Evolutionary conservation across 228 moss, liverwort and hornwort genomes (phyloP), one percentile per base, ranked within the genome.

Genomic region (Sphagnum magellanicum): DNA sequence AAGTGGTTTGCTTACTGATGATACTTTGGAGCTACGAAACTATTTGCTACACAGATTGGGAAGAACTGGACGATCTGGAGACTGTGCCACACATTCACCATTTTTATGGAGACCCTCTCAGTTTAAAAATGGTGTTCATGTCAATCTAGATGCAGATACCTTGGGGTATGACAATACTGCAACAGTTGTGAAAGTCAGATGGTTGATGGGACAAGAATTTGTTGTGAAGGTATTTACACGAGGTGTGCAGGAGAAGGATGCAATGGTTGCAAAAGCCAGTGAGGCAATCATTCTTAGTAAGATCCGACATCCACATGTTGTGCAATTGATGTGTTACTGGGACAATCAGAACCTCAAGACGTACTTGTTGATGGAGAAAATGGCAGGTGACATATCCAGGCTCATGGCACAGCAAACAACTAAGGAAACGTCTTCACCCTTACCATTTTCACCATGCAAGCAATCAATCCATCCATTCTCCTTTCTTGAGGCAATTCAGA

Each of bases 401-500:
- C 53, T 55, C 53, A 55, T 55, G 53, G 12, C 8, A 55, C 12
- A 6, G 53, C 53, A 55, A 12, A 55, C 7, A 55, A 55, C 7
- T 55, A 55, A 55, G 53, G 17, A 17, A 17, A 1, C 0, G 17
- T 17, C 17, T 17, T 17, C 17, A 17, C 17, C 17, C 17, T 17
- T 17, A 17, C 17, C 17, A 17, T 17, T 17, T 17, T 17, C 17
- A 17, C 17, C 17, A 17, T 17, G 17, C 17, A 17, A 17, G 17
- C 17, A 17, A 17, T 12, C 53, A 55, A 12, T 7, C 12, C 7
- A 12, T 51, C 53, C 71, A 15, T 64, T 77, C 60, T 1, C 66
- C 3, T 50, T 71, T 68, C 75, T 68, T 1, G 76, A 57, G 53
- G 75, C 67, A 1, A 78, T 84, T 10, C 75, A 78, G 6, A 61